Conservation (phyloP, 257 asterid species). For the Solanum virginianum region DNA sequence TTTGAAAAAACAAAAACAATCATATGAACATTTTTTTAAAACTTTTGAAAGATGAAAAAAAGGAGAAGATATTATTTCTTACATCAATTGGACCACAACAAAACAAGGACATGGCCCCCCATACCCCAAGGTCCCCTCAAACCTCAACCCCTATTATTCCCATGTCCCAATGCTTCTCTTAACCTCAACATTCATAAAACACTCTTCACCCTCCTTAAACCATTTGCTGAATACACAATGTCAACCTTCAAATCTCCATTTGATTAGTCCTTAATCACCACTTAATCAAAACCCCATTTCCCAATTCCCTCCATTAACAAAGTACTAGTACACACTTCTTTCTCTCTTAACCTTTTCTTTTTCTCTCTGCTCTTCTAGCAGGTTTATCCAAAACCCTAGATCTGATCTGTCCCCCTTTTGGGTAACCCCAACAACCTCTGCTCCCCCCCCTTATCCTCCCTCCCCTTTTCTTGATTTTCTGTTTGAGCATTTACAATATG, state of each 20-base stretch:
- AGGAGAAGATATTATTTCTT: constrained; percentile 5
- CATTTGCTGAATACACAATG: neutral
- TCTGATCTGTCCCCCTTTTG: constrained; percentile 66
- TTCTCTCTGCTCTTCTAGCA: constrained; percentile 14
- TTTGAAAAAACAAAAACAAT: neutral
- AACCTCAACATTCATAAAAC: constrained; percentile 21
- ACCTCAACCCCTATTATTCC: constrained; percentile 8
- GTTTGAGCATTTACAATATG: neutral
- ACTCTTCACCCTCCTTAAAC: neutral
- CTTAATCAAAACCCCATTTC: neutral
- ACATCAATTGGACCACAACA: constrained; percentile 55
- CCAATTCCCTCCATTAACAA: neutral
- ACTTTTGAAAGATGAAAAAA: neutral
- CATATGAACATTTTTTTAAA: neutral
- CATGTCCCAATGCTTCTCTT: constrained; percentile 51
- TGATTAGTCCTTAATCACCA: neutral
- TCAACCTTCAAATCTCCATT: neutral
- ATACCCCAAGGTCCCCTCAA: constrained; percentile 1
- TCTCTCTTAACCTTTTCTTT: neutral
- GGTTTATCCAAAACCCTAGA: constrained; percentile 84
- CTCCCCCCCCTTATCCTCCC: neutral
- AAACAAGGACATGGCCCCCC: constrained; percentile 13
- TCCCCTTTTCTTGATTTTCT: neutral
- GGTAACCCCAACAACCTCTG: neutral
- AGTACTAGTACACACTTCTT: neutral